phyloP scores from a whole-genome alignment of 495 filamentous ascomycete species.

The Neohortaea acidophila region DNA sequence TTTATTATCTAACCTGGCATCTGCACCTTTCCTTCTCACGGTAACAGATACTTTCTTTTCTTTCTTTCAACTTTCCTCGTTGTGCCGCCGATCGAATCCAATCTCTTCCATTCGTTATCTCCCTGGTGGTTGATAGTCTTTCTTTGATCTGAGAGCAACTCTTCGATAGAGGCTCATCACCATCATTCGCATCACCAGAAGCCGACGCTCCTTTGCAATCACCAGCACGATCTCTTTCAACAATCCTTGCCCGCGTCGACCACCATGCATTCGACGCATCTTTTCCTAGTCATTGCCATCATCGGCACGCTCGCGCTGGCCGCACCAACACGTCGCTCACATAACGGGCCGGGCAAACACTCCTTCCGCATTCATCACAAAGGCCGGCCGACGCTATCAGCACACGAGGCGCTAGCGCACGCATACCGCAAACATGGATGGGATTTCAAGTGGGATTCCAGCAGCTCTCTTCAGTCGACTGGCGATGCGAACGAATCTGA shows the following conservation, averaged over 20 bases:
- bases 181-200: background rate
- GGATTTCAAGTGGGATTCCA: slow-evolving; percentile 6
- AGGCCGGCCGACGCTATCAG: slow-evolving; percentile 1
- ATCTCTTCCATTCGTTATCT: background rate
- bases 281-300: slow-evolving; percentile 6
- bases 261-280: slow-evolving; percentile 5
- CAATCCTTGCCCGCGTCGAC: background rate
- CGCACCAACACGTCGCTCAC: slow-evolving; percentile 13
- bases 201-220: background rate
- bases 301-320: slow-evolving; percentile 9
- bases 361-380: slow-evolving; percentile 5
- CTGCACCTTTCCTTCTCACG: too few species aligned
- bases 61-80: too few species aligned
- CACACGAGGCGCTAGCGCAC: slow-evolving; percentile 3
- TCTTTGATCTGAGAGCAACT: slow-evolving; percentile 2
- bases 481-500: background rate
- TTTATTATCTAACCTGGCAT: too few species aligned
- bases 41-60: too few species aligned
- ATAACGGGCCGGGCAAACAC: background rate
- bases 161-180: slow-evolving; percentile 9
- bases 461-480: background rate
- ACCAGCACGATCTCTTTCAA: background rate
- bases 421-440: slow-evolving; percentile 15
- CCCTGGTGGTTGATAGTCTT: background rate
- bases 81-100: too few species aligned